Evolutionary conservation across 495 filamentous ascomycete genomes (phyloP), one percentile per base, ranked within the genome.

Genomic region (Recurvomyces mirabilis): DNA sequence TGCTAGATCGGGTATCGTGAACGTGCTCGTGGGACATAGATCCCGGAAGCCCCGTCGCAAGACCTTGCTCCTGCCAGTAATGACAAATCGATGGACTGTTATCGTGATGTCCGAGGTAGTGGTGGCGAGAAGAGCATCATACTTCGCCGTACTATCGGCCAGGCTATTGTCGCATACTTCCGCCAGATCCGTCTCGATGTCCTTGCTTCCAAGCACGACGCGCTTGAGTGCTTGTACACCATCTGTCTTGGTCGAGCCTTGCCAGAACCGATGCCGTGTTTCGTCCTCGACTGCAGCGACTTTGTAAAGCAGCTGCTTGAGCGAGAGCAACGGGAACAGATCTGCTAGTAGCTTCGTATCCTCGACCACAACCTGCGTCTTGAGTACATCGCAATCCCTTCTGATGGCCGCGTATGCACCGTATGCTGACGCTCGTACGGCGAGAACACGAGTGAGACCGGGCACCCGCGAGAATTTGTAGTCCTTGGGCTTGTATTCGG

Each of bases 391-490:
- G 47, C 77, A 84, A 43, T 96, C 91, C 49, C 78, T 80, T 17
- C 91, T 82, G 26, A 93, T 72, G 3, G 85, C 91, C 15, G 87
- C 83, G 68, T 83, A 96, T 5, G 85, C 82, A 3, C 91, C 91
- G 65, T 79, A 93, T 1, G 78, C 72, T 14, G 87, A 95, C 33
- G 87, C 87, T 53, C 86, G 73, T 2, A 96, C 87, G 22, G 82
- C 77, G 15, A 79, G 71, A 5, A 89, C 81, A 20, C 84, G 75
- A 1, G 87, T 95, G 26, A 98, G 70, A 34, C 82, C 83, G 3
- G 93, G 81, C 17, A 98, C 78, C 20, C 91, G 77, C 53, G 82
- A 78, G 55, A 94, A 96, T 51, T 96, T 96, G 66, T 85, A 94
- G 51, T 94, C 85, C 51, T 83, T 85, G n/a, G 71, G 66, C 57